Evolutionary conservation across 441 rosid species (phyloP).

Genomic region (Oxalis stricta): DNA sequence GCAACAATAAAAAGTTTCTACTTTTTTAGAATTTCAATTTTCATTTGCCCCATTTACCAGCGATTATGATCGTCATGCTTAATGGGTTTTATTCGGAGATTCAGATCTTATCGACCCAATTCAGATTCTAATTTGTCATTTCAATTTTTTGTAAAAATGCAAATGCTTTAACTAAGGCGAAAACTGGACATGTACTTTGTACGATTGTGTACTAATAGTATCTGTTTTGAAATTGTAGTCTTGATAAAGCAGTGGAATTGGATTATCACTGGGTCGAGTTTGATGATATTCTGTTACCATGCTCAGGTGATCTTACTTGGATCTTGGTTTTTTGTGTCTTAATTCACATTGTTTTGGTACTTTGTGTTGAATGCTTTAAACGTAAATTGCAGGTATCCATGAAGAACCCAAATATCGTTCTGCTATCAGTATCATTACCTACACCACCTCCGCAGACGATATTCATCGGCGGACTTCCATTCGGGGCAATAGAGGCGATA

Average conservation of each 20-base stretch:
- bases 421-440: conserved; percentile 76
- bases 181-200: neutral
- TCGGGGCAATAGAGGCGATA: conserved; percentile 86
- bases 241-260: conserved; percentile 72
- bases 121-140: too few relatives aligned
- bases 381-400: conserved; percentile 41
- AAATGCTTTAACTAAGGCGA: too few relatives aligned
- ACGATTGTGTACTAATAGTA: conserved; percentile 1
- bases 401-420: conserved; percentile 61
- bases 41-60: too few relatives aligned
- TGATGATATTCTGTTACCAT: conserved; percentile 83
- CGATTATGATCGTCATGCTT: too few relatives aligned
- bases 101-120: too few relatives aligned
- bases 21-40: too few relatives aligned
- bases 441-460: conserved; percentile 70
- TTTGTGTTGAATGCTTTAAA: neutral
- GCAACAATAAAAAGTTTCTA: too few relatives aligned
- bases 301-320: conserved; percentile 78
- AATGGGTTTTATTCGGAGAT: too few relatives aligned
- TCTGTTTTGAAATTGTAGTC: conserved; percentile 29
- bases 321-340: too few relatives aligned
- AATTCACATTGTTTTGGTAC: too few relatives aligned
- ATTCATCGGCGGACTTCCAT: conserved; percentile 71
- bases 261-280: conserved; percentile 91
- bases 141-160: too few relatives aligned